A percentile compares a stretch with the other conserved stretches of the same genome.
Conservation (phyloP, 228 moss, liverwort and hornwort genomes). For the Sphagnum fallax region DNA sequence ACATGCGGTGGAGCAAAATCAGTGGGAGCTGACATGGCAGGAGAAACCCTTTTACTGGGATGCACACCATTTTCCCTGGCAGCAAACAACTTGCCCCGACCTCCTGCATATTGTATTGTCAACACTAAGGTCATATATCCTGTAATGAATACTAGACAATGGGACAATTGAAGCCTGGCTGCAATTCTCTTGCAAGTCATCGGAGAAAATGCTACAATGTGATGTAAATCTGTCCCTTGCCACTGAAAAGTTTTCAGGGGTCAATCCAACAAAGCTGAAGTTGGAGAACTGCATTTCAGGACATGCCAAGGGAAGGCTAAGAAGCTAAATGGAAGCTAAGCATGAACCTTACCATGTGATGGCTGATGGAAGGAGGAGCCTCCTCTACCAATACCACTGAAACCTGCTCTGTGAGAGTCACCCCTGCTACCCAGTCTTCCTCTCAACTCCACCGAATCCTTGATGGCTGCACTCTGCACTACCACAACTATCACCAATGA, state of each 20-base stretch:
- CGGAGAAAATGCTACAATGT: no score
- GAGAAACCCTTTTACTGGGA: constrained; percentile 27
- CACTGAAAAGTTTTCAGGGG: no score
- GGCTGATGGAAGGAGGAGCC: constrained; percentile 38
- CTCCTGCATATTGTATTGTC: constrained; percentile 47
- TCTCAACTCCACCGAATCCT: constrained; percentile 31
- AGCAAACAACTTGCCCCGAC: constrained; percentile 48
- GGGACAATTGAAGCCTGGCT: no score
- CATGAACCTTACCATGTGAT: not conserved
- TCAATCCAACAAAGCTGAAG: no score
- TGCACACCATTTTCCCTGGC: constrained; percentile 58
- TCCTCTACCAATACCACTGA: constrained; percentile 71
- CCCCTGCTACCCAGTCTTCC: constrained; percentile 38
- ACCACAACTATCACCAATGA: not conserved
- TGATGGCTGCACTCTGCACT: constrained; percentile 27
- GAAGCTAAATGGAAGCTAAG: no score
- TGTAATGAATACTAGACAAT: no score
- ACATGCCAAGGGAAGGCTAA: no score
- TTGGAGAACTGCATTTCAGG: no score
- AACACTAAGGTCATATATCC: no score
- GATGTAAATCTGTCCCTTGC: no score
- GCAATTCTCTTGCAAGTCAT: no score
- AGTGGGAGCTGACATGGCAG: constrained; percentile 33
- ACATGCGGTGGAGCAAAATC: constrained; percentile 17
- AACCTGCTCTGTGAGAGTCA: constrained; percentile 31